Base-by-base conservation (phyloP, 352 stramenopile genomes). In the Aphanomyces invadans region DNA sequence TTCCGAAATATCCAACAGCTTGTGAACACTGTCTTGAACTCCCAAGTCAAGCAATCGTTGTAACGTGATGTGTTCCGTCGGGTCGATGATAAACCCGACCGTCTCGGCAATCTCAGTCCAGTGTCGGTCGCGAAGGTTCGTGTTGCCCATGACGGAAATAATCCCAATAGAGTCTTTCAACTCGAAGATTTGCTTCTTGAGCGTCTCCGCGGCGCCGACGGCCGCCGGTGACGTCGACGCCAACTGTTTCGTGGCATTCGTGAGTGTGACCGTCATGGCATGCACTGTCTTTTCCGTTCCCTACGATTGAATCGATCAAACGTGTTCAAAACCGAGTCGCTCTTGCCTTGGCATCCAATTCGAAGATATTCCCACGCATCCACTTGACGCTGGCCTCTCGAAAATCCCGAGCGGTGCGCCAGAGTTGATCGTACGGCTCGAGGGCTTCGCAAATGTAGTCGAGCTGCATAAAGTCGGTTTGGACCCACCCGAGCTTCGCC, bases 131-230 rank as follows among this genome's bases (percentile, higher is more conserved):
- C 90, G 78, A 59, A 92, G 81, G 0, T 73, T 75, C 32, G 76
- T 78, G 48, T 92, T 85, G 36, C 85, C 54, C 54, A 92, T 85
- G 1, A 83, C 80, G 0, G 76, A 73, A 3, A 90, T 84, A 3
- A 92, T 67, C 0, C 78, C 74, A 9, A 81, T 70, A 15, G 86
- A 84, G 48, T 89, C 82, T 3, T 78, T 72, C 39, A 92, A 92
- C 46, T 92, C 83, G 0, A 69, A 75, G 71, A 92, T 86, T 60
- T 90, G 84, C 63, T 92, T 92, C 48, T 86, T 84, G 23, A 91
- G 68, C 46, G 86, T 73, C 49, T 92, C 83, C 0, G 83, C 79
- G 0, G 80, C 88, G 51, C 89, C 78, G 5, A 79, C 79, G 0
- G 84, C 78, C 1, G 73, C 75, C 2, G 80, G 79, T 0, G 73